phyloP scores from a whole-genome alignment of 2,329 filamentous ascomycete species.

The Aureobasidium sp. region DNA sequence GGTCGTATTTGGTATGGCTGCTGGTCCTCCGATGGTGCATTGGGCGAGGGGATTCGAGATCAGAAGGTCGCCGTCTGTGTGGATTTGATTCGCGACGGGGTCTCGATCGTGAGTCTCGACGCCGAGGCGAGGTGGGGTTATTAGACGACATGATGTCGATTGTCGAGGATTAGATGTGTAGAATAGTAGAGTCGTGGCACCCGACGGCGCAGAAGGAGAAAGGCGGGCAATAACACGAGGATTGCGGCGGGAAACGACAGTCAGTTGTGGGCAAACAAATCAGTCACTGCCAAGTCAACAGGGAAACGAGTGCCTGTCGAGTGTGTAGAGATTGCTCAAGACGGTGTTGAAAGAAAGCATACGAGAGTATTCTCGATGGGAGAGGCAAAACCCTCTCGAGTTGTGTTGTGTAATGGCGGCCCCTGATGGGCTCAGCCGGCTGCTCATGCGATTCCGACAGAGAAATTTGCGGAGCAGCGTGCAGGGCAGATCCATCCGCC shows the following conservation, averaged over 20 bases:
- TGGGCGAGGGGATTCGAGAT: conserved; percentile 58
- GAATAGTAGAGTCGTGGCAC: neutral
- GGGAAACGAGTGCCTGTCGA: neutral
- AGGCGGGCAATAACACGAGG: neutral
- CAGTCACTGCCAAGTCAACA: neutral
- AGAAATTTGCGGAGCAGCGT: neutral
- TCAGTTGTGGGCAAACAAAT: neutral
- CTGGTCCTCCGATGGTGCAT: conserved; percentile 29
- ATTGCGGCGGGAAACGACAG: neutral
- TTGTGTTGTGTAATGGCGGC: neutral
- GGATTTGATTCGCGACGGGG: conserved; percentile 46
- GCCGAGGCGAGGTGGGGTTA: conserved; percentile 5
- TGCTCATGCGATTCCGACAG: neutral
- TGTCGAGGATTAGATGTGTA: neutral
- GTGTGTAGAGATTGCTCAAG: neutral
- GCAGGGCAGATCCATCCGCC: neutral
- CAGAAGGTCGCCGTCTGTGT: conserved; percentile 57
- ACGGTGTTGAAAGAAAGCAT: neutral
- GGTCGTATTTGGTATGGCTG: conserved; percentile 30
- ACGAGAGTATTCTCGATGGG: neutral
- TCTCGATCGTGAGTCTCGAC: conserved; percentile 12
- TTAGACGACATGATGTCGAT: conserved; percentile 11
- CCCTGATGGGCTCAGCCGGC: neutral
- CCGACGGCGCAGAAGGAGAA: neutral
- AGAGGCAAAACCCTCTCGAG: conserved; percentile 1